Conservation (phyloP, 2,329 filamentous ascomycete genomes). For the Fusarium keratoplasticum region DNA sequence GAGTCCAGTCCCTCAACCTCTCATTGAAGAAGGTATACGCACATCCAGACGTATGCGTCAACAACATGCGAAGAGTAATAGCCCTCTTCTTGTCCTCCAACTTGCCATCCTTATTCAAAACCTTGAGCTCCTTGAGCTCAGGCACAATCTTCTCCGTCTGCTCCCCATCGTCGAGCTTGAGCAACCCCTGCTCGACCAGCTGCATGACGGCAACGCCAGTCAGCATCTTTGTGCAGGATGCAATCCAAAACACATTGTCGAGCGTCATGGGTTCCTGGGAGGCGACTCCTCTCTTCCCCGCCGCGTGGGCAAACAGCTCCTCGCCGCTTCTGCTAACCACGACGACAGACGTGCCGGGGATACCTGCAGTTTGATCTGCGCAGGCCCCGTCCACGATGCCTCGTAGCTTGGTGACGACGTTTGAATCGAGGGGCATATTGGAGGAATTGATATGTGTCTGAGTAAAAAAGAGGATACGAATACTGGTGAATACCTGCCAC, state of each 20-base stretch:
- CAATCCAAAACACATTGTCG: slow-evolving; percentile 71
- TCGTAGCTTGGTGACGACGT: slow-evolving; percentile 26
- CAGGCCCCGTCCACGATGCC: slow-evolving; percentile 52
- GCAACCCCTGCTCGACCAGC: slow-evolving; percentile 62
- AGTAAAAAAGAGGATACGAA: not conserved
- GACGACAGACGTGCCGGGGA: slow-evolving; percentile 60
- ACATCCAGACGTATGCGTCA: slow-evolving; percentile 68
- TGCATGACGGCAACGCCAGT: slow-evolving; percentile 66
- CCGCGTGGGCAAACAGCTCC: slow-evolving; percentile 60
- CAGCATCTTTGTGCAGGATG: slow-evolving; percentile 69
- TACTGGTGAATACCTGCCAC: not conserved
- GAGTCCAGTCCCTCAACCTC: slow-evolving; percentile 57
- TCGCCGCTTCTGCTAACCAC: slow-evolving; percentile 61
- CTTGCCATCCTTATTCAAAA: slow-evolving; percentile 54
- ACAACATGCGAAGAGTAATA: slow-evolving; percentile 69
- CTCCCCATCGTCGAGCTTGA: slow-evolving; percentile 61
- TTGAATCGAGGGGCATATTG: slow-evolving; percentile 31
- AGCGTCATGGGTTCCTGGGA: slow-evolving; percentile 65
- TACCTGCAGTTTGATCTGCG: slow-evolving; percentile 50
- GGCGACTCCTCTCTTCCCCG: slow-evolving; percentile 58
- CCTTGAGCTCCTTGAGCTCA: slow-evolving; percentile 60
- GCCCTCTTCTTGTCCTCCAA: slow-evolving; percentile 57
- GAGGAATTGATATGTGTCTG: not conserved
- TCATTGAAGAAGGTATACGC: slow-evolving; percentile 68
- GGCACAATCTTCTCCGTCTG: slow-evolving; percentile 60